Evolutionary conservation across 345 rosid species (phyloP).

Genomic region (Melaleuca alternifolia): DNA sequence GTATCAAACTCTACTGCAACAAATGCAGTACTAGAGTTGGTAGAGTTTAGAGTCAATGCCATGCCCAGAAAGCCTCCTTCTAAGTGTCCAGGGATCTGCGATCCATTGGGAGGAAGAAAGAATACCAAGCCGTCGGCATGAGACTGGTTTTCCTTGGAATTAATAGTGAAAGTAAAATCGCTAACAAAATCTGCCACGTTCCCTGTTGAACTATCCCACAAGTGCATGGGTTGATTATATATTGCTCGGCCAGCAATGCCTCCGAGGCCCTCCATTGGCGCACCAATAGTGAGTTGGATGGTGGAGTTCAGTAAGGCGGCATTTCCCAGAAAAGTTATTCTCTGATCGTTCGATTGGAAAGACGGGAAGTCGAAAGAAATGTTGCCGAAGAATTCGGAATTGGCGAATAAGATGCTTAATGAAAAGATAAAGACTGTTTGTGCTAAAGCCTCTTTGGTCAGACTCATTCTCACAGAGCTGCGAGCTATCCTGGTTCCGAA

Average conservation of each 20-base stretch:
- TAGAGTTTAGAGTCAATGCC: too few relatives aligned
- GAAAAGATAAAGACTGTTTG: background rate
- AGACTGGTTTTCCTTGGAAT: fast-evolving
- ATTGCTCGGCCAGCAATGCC: conserved; percentile 1
- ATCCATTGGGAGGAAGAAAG: conserved; percentile 2
- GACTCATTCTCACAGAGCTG: too few relatives aligned
- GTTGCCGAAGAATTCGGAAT: too few relatives aligned
- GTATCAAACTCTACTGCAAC: background rate
- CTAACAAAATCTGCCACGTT: conserved; percentile 13
- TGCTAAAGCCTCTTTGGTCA: too few relatives aligned
- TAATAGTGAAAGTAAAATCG: conserved; percentile 3
- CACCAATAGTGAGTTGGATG: background rate
- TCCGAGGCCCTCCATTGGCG: too few relatives aligned
- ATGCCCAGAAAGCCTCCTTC: too few relatives aligned
- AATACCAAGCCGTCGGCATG: conserved; percentile 5
- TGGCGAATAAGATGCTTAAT: too few relatives aligned
- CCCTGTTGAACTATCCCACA: conserved; percentile 8
- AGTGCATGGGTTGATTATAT: conserved; percentile 1
- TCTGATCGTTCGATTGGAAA: background rate
- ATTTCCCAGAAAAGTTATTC: background rate
- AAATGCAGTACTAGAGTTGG: too few relatives aligned
- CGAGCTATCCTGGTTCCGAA: background rate
- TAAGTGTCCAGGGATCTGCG: background rate
- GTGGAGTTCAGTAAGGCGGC: background rate
- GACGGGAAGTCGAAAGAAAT: too few relatives aligned